phyloP scores from a whole-genome alignment of 2,329 filamentous ascomycete species.

The Phialocephala subalpina region DNA sequence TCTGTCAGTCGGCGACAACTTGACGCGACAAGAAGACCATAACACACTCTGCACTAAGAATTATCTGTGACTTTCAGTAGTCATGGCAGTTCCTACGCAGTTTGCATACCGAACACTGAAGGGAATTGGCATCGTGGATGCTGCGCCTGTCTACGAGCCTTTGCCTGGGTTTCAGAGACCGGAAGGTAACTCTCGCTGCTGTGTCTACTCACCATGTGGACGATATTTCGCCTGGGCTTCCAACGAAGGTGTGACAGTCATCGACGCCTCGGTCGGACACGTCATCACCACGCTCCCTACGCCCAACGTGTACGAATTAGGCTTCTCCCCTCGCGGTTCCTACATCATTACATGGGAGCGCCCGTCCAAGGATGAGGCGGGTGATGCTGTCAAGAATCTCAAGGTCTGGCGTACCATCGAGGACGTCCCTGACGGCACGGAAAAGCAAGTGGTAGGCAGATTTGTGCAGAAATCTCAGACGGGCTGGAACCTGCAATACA shows the following conservation, averaged over 20 bases:
- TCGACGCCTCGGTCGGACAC: slow-evolving; percentile 81
- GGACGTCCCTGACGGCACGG: slow-evolving; percentile 64
- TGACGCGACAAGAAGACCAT: slow-evolving; percentile 36
- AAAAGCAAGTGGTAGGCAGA: slow-evolving; percentile 80
- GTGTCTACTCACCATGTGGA: slow-evolving; percentile 93
- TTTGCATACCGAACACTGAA: slow-evolving; percentile 98
- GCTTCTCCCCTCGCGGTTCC: slow-evolving; percentile 90
- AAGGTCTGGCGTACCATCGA: slow-evolving; percentile 94
- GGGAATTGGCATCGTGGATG: slow-evolving; percentile 92
- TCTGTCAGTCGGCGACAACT: slow-evolving; percentile 17
- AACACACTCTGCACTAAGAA: slow-evolving; percentile 36
- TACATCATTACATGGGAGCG: slow-evolving; percentile 98
- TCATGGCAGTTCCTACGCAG: slow-evolving; percentile 93
- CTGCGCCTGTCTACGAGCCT: slow-evolving; percentile 85
- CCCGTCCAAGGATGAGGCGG: slow-evolving; percentile 88
- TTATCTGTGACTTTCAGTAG: slow-evolving; percentile 83
- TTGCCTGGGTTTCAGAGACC: slow-evolving; percentile 86
- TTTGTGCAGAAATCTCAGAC: slow-evolving; percentile 97
- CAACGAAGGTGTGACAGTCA: slow-evolving; percentile 83
- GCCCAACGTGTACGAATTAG: slow-evolving; percentile 89
- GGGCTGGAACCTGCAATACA: slow-evolving; percentile 98
- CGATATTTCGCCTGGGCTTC: slow-evolving; percentile 96
- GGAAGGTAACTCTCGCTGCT: slow-evolving; percentile 94
- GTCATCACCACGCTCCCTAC: slow-evolving; percentile 78
- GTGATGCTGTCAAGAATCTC: slow-evolving; percentile 93